Conservation (phyloP, 2,329 filamentous ascomycete genomes). For the Talaromyces verruculosus region DNA sequence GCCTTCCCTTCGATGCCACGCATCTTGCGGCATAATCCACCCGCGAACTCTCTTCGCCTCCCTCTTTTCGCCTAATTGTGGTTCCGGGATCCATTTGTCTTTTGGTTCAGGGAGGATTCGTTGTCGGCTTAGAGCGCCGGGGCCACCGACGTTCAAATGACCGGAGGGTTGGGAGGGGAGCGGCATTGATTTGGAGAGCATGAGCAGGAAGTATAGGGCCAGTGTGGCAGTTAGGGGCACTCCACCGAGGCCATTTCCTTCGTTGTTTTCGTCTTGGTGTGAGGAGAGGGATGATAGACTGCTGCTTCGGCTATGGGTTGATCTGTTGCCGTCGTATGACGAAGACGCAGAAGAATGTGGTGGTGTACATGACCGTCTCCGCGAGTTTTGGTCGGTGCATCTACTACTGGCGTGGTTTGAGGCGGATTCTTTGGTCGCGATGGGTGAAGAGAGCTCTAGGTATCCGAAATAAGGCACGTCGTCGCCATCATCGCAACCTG, state of each 20-base stretch:
- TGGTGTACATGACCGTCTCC: background rate
- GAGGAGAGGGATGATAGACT: constrained; percentile 4
- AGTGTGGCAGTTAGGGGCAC: constrained; percentile 57
- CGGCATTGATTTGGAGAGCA: constrained; percentile 63
- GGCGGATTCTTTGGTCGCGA: constrained; percentile 52
- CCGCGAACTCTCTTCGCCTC: constrained; percentile 61
- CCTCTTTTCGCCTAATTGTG: constrained; percentile 59
- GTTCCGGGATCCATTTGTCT: constrained; percentile 64
- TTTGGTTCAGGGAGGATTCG: constrained; percentile 53
- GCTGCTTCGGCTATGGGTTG: constrained; percentile 8
- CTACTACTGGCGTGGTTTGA: background rate
- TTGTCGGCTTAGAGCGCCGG: constrained; percentile 57
- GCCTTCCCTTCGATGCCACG: constrained; percentile 58
- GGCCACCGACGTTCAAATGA: constrained; percentile 61
- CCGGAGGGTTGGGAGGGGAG: constrained; percentile 58
- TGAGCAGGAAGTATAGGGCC: constrained; percentile 64
- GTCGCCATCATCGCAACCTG: constrained; percentile 61
- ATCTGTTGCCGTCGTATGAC: background rate
- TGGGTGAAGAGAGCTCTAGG: constrained; percentile 68
- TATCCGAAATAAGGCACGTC: constrained; percentile 81
- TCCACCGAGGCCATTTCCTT: constrained; percentile 24
- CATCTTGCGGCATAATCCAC: constrained; percentile 63
- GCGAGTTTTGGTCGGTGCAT: background rate
- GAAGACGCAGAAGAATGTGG: background rate
- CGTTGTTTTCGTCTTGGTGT: constrained; percentile 4